These are phyloP conservation scores for Ceratobasidium sp. DNA, from an alignment of 1,284 basidiomycete species.

Conservation along the genomic window DNA sequence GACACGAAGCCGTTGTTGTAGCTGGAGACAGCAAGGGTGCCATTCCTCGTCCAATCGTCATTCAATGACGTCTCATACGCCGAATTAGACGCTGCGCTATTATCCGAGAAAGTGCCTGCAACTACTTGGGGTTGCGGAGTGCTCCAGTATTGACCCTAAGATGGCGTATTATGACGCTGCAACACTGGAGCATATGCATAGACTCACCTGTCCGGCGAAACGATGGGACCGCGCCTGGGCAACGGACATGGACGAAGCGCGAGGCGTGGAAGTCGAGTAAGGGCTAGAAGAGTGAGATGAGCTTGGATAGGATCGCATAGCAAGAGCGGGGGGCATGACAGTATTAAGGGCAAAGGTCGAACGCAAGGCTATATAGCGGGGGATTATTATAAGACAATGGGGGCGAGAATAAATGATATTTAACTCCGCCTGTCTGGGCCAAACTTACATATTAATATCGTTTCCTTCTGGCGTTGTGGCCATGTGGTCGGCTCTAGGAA, in stretches of 20 bases:
- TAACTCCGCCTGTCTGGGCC: too few relatives aligned
- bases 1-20: background rate
- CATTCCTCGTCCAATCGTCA: background rate
- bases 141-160: background rate
- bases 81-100: background rate
- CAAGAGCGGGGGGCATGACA: background rate
- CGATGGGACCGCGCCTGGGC: constrained; percentile 9
- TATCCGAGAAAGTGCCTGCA: background rate
- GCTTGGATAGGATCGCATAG: background rate
- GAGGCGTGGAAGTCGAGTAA: constrained; percentile 1
- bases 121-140: background rate
- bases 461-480: too few relatives aligned
- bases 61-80: background rate
- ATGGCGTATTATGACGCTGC: background rate
- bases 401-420: too few relatives aligned
- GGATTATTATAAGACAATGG: background rate
- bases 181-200: background rate
- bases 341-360: too few relatives aligned
- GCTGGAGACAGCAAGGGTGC: background rate
- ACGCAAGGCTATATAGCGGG: too few relatives aligned
- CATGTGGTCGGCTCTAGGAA: too few relatives aligned
- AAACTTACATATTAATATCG: too few relatives aligned
- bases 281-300: background rate
- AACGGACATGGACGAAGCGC: background rate
- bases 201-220: background rate